Base-by-base conservation (phyloP, 1,139 yeast species). In the Torulaspora pretoriensis region DNA sequence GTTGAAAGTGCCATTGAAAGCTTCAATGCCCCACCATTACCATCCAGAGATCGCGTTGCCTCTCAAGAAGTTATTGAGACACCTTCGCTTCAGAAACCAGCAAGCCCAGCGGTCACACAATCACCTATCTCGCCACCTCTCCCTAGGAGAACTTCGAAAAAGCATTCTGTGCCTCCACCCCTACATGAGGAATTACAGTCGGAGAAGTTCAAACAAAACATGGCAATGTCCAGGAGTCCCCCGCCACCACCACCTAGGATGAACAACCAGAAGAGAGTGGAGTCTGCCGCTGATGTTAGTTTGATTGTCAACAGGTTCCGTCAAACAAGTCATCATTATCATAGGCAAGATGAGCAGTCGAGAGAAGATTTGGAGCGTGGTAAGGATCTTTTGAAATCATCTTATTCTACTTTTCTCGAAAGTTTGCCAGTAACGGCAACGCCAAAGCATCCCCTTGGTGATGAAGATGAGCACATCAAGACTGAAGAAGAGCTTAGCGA, bases 311-410 rank as follows among this genome's bases (percentile, higher is more conserved):
- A 68, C 32, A 65, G 77, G 50, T 64, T 64, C 35, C 60, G 65
- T 43, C 73, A 69, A 32, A 66, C 65, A 45, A 65, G 59, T 54
- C 66, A 56, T 38, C 73, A 61, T 40, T 56, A 58, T 16, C 54
- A 59, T 22, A 57, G 64, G 2, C 67, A 62, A 41, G 63, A 69
- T 19, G 66, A 64, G 3, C 48, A 57, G 19, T 66, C 65, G 4
- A 66, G 74, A 55, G 80, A 76, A 45, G 78, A 77, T 32, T 72
- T 82, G 40, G 69, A 71, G 40, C 70, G 77, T 2, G 90, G 94
- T 12, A 75, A 81, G 14, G 73, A 72, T 44, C 77, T 77, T 48
- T 71, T 87, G 45, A 83, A 78, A 60, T 74, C 75, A 47, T 78
- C 83, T 4, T 84, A 83, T 61, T 77, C 79, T 2, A 44, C 43